Evolutionary conservation across 176 grass and related monocot genomes (phyloP).

Genomic region (Aegilops speltoides): DNA sequence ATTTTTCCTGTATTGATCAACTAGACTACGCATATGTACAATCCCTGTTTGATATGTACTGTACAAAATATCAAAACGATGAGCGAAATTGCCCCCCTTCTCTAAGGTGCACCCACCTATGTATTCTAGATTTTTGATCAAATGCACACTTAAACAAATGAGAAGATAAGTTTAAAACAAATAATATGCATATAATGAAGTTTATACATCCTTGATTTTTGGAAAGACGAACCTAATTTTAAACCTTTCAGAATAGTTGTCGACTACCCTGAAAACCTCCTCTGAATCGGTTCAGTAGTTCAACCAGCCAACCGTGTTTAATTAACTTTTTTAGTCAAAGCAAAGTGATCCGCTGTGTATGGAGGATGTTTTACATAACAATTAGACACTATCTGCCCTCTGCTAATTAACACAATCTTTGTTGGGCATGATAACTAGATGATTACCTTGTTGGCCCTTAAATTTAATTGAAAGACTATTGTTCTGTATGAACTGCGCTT

Average conservation of each 20-base stretch:
- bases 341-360: neutral
- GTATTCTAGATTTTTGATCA: neutral
- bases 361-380: neutral
- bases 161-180: neutral
- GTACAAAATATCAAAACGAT: neutral
- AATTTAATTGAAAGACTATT: neutral
- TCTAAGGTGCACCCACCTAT: neutral
- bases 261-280: neutral
- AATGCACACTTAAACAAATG: neutral
- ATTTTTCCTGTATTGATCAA: neutral
- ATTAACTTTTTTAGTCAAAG: neutral
- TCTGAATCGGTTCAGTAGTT: neutral
- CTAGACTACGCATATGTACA: neutral
- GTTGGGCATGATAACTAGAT: neutral
- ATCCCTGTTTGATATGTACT: neutral
- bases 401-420: constrained; percentile 6
- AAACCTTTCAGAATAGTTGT: constrained; percentile 10
- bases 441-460: neutral
- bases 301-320: neutral
- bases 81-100: neutral
- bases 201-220: neutral
- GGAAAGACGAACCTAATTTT: neutral
- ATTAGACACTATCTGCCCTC: neutral
- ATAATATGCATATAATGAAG: neutral
- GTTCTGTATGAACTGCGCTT: neutral